Percentiles rank a stretch among this genome's conserved stretches.
Evolutionary conservation across 805 yeast genomes (phyloP).

Genomic region (Cyberlindnera nakhonratchasimensis): DNA sequence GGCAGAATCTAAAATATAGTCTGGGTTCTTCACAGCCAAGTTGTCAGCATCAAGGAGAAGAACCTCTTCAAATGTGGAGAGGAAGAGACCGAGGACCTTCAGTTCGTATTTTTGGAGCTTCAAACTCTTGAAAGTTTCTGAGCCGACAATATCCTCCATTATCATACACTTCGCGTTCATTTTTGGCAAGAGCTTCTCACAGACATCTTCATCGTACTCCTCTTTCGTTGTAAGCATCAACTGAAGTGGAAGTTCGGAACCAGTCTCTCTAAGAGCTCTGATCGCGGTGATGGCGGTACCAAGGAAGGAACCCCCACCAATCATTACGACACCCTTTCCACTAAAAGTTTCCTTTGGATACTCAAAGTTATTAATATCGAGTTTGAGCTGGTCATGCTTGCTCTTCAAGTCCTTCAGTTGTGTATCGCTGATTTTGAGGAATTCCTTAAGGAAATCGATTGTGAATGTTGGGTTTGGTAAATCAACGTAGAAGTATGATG

Average conservation of each 20-base stretch:
- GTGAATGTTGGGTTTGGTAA: conserved; percentile 29
- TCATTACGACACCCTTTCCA: conserved; percentile 34
- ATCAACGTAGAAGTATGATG: conserved; percentile 27
- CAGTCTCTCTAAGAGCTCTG: conserved; percentile 38
- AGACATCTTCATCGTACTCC: conserved; percentile 43
- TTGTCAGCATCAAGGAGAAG: conserved; percentile 47
- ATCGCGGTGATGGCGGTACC: conserved; percentile 40
- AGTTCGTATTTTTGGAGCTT: conserved; percentile 27
- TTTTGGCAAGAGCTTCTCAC: conserved; percentile 39
- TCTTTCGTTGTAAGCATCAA: conserved; percentile 37
- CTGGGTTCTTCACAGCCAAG: conserved; percentile 43
- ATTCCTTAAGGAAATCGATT: conserved; percentile 22
- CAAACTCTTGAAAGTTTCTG: conserved; percentile 20
- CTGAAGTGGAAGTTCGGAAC: conserved; percentile 43
- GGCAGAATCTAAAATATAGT: conserved; percentile 44
- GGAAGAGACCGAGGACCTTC: conserved; percentile 39
- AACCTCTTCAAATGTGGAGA: conserved; percentile 44
- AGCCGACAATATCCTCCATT: conserved; percentile 36
- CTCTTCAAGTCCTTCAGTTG: conserved; percentile 21
- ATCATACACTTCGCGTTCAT: conserved; percentile 41
- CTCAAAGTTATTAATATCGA: conserved; percentile 15
- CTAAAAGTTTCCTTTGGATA: conserved; percentile 25
- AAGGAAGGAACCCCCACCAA: conserved; percentile 43
- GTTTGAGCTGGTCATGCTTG: conserved; percentile 22
- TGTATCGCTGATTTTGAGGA: conserved; percentile 17